These are phyloP conservation scores for Ogataea corticis DNA, from an alignment of 805 yeast genomes.

Conservation along the genomic window DNA sequence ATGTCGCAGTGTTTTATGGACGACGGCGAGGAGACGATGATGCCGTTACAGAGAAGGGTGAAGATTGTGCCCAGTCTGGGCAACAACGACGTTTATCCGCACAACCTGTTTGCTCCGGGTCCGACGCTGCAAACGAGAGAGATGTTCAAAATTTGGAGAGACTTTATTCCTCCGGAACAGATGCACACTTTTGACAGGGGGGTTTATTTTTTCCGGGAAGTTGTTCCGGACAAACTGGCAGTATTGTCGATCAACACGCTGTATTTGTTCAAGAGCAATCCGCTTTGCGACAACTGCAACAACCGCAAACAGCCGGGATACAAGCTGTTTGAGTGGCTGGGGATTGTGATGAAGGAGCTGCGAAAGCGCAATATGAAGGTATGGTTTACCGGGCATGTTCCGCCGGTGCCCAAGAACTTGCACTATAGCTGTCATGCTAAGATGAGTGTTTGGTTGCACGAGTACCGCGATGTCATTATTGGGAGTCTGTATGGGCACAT, in stretches of 20 bases:
- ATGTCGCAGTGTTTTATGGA: conserved; percentile 56
- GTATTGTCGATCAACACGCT: conserved; percentile 77
- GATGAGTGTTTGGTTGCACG: conserved; percentile 78
- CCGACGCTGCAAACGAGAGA: conserved; percentile 88
- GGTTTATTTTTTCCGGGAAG: conserved; percentile 72
- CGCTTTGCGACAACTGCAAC: conserved; percentile 81
- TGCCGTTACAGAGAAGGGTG: conserved; percentile 33
- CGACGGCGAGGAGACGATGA: conserved; percentile 34
- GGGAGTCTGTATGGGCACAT: conserved; percentile 88
- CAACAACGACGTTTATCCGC: conserved; percentile 88
- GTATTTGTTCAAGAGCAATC: conserved; percentile 73
- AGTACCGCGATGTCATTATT: conserved; percentile 77
- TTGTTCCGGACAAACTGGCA: conserved; percentile 78
- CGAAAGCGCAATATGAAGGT: conserved; percentile 76
- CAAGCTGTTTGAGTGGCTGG: conserved; percentile 74
- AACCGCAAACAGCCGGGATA: conserved; percentile 76
- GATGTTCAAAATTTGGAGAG: conserved; percentile 69
- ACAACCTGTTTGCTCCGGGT: conserved; percentile 80
- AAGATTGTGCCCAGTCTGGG: conserved; percentile 73
- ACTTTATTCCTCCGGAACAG: conserved; percentile 75
- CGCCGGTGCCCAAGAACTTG: conserved; percentile 77
- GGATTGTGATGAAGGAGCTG: conserved; percentile 69
- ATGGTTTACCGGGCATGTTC: conserved; percentile 88
- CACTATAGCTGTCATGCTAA: conserved; percentile 74
- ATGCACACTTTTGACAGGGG: conserved; percentile 72